phyloP scores from a whole-genome alignment of 345 rosid genomes.

The Anastatica hierochuntica region DNA sequence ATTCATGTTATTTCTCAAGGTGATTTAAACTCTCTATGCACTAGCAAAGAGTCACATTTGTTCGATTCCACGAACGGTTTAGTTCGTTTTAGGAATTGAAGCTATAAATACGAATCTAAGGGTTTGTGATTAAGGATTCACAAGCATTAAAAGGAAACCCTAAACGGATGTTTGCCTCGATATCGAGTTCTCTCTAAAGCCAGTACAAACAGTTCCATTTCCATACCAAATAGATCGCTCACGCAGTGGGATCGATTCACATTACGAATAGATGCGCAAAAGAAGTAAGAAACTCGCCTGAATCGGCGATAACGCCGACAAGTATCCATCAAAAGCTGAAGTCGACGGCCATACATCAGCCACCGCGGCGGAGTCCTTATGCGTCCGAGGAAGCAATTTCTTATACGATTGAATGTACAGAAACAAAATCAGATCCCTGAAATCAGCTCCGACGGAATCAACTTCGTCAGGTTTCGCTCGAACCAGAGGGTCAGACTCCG shows the following conservation, averaged over 20 bases:
- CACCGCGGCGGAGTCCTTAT: conserved; percentile 80
- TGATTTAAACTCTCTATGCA: too few relatives aligned
- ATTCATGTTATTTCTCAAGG: too few relatives aligned
- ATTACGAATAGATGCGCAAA: not conserved
- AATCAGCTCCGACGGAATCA: conserved; percentile 73
- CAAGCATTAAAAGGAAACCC: too few relatives aligned
- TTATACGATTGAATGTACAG: conserved; percentile 88
- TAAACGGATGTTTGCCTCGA: too few relatives aligned
- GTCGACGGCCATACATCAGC: conserved; percentile 98
- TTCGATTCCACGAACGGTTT: too few relatives aligned
- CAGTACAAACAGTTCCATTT: too few relatives aligned
- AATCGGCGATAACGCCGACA: conserved; percentile 89
- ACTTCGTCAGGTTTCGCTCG: conserved; percentile 37
- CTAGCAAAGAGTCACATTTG: too few relatives aligned
- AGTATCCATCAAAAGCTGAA: conserved; percentile 86
- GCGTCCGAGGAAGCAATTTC: conserved; percentile 73
- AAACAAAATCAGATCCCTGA: conserved; percentile 69
- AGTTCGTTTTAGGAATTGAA: too few relatives aligned
- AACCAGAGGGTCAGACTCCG: conserved; percentile 68
- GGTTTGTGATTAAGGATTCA: too few relatives aligned
- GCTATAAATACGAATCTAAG: too few relatives aligned
- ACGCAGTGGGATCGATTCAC: not conserved
- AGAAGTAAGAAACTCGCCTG: conserved; percentile 41
- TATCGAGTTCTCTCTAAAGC: too few relatives aligned
- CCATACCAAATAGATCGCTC: not conserved